These are phyloP conservation scores for Paecilomyces fulvus DNA, from an alignment of 2,329 filamentous ascomycete species.

Conservation along the genomic window DNA sequence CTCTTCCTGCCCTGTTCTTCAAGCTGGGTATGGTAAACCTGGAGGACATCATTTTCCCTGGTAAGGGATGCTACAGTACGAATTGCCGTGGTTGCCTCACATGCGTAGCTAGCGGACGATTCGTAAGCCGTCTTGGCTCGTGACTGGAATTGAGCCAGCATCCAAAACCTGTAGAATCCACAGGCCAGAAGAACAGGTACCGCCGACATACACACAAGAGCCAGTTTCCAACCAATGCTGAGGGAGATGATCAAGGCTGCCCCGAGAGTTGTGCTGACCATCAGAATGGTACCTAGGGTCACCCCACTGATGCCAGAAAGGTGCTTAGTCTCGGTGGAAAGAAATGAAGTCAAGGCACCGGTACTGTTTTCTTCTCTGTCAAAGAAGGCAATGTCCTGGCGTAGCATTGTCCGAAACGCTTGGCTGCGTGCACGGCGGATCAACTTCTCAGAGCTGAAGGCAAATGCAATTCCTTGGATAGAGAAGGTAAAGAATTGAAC, in stretches of 20 bases:
- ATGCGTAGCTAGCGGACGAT: slow-evolving; percentile 74
- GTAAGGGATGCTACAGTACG: slow-evolving; percentile 88
- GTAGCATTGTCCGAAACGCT: slow-evolving; percentile 79
- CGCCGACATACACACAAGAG: slow-evolving; percentile 69
- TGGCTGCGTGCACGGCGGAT: slow-evolving; percentile 73
- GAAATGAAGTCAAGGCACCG: slow-evolving; percentile 77
- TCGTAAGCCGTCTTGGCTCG: slow-evolving; percentile 74
- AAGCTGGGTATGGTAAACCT: slow-evolving; percentile 60
- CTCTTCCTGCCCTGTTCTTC: slow-evolving; percentile 59
- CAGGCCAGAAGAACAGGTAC: slow-evolving; percentile 70
- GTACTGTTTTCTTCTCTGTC: slow-evolving; percentile 83
- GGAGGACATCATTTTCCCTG: slow-evolving; percentile 71
- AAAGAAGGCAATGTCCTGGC: slow-evolving; percentile 89
- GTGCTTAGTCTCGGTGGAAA: slow-evolving; percentile 83
- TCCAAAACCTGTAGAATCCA: slow-evolving; percentile 81
- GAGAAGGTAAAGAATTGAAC: slow-evolving; percentile 62
- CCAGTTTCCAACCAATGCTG: slow-evolving; percentile 80
- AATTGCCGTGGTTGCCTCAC: slow-evolving; percentile 88
- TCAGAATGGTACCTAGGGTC: slow-evolving; percentile 77
- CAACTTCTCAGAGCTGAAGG: slow-evolving; percentile 76
- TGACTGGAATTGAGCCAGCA: slow-evolving; percentile 69
- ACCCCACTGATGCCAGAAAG: slow-evolving; percentile 79
- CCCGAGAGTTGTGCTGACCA: slow-evolving; percentile 70
- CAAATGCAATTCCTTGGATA: slow-evolving; percentile 65
- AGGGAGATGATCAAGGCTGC: slow-evolving; percentile 62